These are phyloP conservation scores for Venustampulla echinocandica DNA, from an alignment of 495 filamentous ascomycete genomes.

Conservation along the genomic window DNA sequence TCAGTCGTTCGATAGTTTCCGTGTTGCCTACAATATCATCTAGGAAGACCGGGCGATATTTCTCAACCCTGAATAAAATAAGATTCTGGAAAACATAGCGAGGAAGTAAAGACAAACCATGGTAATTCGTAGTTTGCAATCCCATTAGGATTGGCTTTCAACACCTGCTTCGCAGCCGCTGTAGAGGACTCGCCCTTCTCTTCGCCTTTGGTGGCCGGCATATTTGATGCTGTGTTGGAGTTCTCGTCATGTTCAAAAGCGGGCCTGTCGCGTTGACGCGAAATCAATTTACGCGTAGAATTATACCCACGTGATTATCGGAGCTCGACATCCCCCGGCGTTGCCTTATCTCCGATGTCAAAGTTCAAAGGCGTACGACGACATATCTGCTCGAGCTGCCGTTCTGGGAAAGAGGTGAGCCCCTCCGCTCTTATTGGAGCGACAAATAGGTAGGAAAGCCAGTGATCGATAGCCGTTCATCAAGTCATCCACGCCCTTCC, in stretches of 20 bases:
- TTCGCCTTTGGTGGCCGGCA: constrained; percentile 16
- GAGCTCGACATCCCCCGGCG: too few relatives aligned
- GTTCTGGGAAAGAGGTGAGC: too few relatives aligned
- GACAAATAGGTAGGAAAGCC: too few relatives aligned
- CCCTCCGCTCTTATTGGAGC: too few relatives aligned
- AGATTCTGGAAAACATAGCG: constrained; percentile 6
- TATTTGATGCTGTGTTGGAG: constrained; percentile 6
- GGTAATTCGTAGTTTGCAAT: constrained; percentile 75
- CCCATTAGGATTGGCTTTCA: constrained; percentile 53
- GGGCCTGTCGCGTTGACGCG: constrained; percentile 11
- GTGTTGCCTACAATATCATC: constrained; percentile 97
- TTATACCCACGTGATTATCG: too few relatives aligned
- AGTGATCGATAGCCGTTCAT: too few relatives aligned
- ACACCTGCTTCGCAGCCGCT: constrained; percentile 56
- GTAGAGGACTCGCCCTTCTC: constrained; percentile 68
- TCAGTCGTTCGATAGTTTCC: constrained; percentile 92
- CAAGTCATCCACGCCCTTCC: too few relatives aligned
- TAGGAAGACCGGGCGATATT: constrained; percentile 89
- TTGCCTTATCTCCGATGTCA: too few relatives aligned
- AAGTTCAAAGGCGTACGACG: too few relatives aligned
- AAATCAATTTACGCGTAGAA: constrained; percentile 20
- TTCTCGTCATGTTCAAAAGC: background rate
- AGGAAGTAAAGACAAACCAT: constrained; percentile 51
- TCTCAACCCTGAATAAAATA: constrained; percentile 73
- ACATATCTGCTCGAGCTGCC: too few relatives aligned